phyloP scores from a whole-genome alignment of 495 filamentous ascomycete genomes.

The Tuber brumale region DNA sequence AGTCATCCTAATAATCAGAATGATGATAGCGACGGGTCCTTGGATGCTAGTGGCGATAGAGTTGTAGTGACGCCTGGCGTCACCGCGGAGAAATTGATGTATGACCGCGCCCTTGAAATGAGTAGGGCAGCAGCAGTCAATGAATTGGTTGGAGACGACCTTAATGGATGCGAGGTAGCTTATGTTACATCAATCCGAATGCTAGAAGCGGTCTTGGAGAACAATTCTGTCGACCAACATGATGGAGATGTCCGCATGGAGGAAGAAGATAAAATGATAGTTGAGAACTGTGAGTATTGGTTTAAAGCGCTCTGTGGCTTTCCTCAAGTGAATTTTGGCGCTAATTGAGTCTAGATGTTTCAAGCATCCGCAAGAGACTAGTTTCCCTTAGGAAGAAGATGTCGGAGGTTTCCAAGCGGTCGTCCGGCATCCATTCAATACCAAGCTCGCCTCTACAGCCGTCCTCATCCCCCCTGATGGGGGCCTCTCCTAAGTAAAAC shows the following conservation, averaged over 20 bases:
- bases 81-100: slow-evolving; percentile 95
- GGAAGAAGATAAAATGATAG: slow-evolving; percentile 63
- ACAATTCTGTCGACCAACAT: slow-evolving; percentile 58
- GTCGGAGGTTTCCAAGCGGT: slow-evolving; percentile 50
- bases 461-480: slow-evolving; percentile 42
- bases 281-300: slow-evolving; percentile 59
- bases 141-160: slow-evolving; percentile 85
- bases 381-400: slow-evolving; percentile 54
- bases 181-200: slow-evolving; percentile 87
- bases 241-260: slow-evolving; percentile 48
- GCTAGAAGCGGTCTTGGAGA: slow-evolving; percentile 88
- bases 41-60: slow-evolving; percentile 55
- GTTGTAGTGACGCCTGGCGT: slow-evolving; percentile 68
- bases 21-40: slow-evolving; percentile 44
- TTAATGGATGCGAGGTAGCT: slow-evolving; percentile 81
- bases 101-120: slow-evolving; percentile 95
- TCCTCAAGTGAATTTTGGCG: not conserved
- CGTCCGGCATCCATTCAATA: slow-evolving; percentile 42
- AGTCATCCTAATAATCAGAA: slow-evolving; percentile 72
- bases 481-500: slow-evolving; percentile 33
- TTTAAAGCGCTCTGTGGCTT: slow-evolving; percentile 3
- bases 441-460: slow-evolving; percentile 33
- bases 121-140: slow-evolving; percentile 88
- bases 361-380: slow-evolving; percentile 55
- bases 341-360: slow-evolving; percentile 48